These are phyloP conservation scores for Artemisia annua DNA, from an alignment of 129 eudicot genomes.

Conservation along the genomic window DNA sequence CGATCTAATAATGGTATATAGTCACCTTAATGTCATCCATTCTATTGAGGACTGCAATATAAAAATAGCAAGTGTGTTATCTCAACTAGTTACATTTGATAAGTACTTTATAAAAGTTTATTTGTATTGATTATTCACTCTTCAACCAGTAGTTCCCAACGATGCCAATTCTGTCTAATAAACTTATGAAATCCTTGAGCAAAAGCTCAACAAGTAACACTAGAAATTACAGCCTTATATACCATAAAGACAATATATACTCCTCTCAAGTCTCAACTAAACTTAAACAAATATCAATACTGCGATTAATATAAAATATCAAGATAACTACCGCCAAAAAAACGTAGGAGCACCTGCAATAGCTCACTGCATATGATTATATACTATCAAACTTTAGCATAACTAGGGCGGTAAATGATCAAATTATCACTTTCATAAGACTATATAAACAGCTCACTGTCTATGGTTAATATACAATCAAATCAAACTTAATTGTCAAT, in stretches of 20 bases:
- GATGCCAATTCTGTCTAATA: neutral
- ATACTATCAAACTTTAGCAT: neutral
- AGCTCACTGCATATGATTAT: conserved; percentile 4
- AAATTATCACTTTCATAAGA: too few species aligned
- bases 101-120: neutral
- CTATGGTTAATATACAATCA: too few species aligned
- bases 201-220: neutral
- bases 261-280: neutral
- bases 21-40: conserved; percentile 13
- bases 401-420: too few species aligned
- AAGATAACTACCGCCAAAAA: neutral
- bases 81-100: conserved; percentile 12
- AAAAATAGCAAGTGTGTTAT: neutral
- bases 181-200: neutral
- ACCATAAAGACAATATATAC: conserved; percentile 1
- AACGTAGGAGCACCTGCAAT: neutral
- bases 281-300: conserved; percentile 6
- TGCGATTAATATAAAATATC: neutral
- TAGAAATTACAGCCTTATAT: conserved; percentile 5
- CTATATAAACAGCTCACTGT: neutral
- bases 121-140: neutral
- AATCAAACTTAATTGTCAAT: neutral
- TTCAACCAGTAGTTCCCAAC: conserved; percentile 1
- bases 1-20: neutral
- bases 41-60: conserved; percentile 13